A percentile compares a stretch with the other conserved stretches of the same genome.
Evolutionary conservation across 106 monocot genomes (phyloP).

Genomic region (Chionographis japonica): DNA sequence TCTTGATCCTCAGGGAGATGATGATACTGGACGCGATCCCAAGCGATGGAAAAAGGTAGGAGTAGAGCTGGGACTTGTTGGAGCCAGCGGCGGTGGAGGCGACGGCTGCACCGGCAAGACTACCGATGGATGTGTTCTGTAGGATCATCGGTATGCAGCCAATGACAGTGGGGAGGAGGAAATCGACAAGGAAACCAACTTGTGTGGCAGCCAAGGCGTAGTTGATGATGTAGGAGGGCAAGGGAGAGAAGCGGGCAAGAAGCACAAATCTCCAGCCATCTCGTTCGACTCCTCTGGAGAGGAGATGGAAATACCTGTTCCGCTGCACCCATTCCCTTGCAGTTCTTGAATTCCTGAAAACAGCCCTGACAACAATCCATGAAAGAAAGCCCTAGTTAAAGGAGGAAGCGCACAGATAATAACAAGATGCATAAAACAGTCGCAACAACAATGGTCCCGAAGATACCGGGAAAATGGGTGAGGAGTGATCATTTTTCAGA

Average conservation of each 20-base stretch:
- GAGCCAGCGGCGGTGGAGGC: slow-evolving; percentile 48
- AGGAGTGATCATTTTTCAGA: too few species aligned
- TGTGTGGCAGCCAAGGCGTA: slow-evolving; percentile 83
- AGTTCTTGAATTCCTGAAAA: slow-evolving; percentile 74
- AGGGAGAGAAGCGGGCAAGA: slow-evolving; percentile 84
- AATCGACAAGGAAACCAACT: slow-evolving; percentile 76
- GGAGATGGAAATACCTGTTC: slow-evolving; percentile 69
- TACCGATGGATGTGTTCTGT: slow-evolving; percentile 92
- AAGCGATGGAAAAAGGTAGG: slow-evolving; percentile 69
- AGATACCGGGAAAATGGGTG: too few species aligned
- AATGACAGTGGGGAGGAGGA: slow-evolving; percentile 81
- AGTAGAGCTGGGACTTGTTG: slow-evolving; percentile 43
- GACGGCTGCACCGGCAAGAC: slow-evolving; percentile 83
- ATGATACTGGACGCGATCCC: slow-evolving; percentile 79
- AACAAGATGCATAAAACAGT: background rate
- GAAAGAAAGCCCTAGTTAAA: background rate
- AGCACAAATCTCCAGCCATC: slow-evolving; percentile 98
- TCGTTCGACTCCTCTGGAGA: slow-evolving; percentile 67
- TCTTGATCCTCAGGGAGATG: slow-evolving; percentile 82
- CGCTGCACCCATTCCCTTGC: slow-evolving; percentile 65
- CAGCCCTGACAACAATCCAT: slow-evolving; percentile 31
- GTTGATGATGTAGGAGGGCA: slow-evolving; percentile 93
- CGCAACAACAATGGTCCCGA: too few species aligned
- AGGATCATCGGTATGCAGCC: slow-evolving; percentile 95
- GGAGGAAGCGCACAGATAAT: background rate